Base-by-base conservation (phyloP, 345 rosid species). In the Anastatica hierochuntica region DNA sequence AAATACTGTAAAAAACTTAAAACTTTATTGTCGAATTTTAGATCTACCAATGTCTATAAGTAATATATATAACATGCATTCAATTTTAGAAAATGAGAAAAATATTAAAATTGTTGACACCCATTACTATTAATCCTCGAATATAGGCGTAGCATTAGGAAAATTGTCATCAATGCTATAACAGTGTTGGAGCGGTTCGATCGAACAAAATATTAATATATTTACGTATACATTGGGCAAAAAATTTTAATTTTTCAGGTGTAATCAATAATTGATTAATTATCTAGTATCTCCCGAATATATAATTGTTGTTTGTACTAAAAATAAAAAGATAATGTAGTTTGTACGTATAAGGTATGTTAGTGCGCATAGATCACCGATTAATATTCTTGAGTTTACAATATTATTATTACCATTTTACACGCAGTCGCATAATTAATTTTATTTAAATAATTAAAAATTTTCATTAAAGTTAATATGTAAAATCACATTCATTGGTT, bases 61-160 rank as follows among this genome's bases (percentile, higher is more conserved):
- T n/a, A n/a, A n/a, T n/a, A n/a, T n/a, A n/a, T n/a, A n/a, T n/a
- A n/a, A n/a, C n/a, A n/a, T n/a, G n/a, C n/a, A n/a, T n/a, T n/a
- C n/a, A n/a, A n/a, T n/a, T n/a, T n/a, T n/a, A n/a, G 31, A 43
- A 23, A 15, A 31, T 43, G 6, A 34, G 35, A 31, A 33, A 49
- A 16, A 16, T 6, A 23, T 14, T 5, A 2, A 27, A 38, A 55
- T 27, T 20, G 13, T 50, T 29, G 43, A 49, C 14, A 51, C 20
- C 46, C 53, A 58, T 23, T 39, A 58, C 60, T 29, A 35, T 47
- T 41, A 56, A 31, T 57, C 73, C 69, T 63, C 39, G 52, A 63
- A 69, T 57, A 38, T 43, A 62, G 73, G 65, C 65, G 68, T 43
- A n/a, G 60, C 58, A 24, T 66, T 44, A 59, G 63, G 55, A 45